Evolutionary conservation across 768 basidiomycete genomes (phyloP), one percentile per base, ranked within the genome.

Genomic region (Austroboletus eburneus): DNA sequence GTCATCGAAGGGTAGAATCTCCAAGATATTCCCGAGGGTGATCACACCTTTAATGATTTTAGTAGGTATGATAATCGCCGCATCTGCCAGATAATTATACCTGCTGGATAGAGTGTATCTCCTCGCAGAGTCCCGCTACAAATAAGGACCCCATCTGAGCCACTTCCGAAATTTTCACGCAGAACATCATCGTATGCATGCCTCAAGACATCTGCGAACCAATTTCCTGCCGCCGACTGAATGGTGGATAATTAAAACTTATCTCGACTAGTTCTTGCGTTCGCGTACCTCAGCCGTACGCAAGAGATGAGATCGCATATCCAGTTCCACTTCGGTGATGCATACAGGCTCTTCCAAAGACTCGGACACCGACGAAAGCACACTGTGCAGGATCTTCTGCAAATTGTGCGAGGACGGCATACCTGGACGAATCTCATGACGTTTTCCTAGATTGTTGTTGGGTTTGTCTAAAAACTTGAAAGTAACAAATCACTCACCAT

Each of bases 1-100:
- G 56, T 95, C 92, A 45, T 87, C 85, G 49, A 92, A 95, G 0
- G 92, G 92, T 23, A 95, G 66, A 17, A 94, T 91, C 60, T 93
- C 92, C 32, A 93, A 59, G 45, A 94, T 85, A 60, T 96, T 85
- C 0, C 92, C 91, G 1, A 96, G 72, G 4, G 84, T 92, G 42
- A 96, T 70, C 24, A 75, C 62, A 0, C 92, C 62, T 87, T 86
- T 39, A 12, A 40, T 2, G 21, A 41, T 34, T 20, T 56, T 13
- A 50, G 51, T 43, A 33, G 10, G 27, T 2, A 10, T 6, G 39
- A 34, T 17, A 18, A 12, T 37, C 3, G 17, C 18, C 17, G n/a
- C n/a, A 25, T 30, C 16, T 20, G 23, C 9, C 17, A 40, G 20
- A 32, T 43, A 20, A 22, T 10, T 32, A 37, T 55, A 85, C 89